A percentile compares a stretch with the other conserved stretches of the same genome.
These are phyloP conservation scores for Wickerhamomyces mucosus DNA, from an alignment of 805 yeast species.

Conservation along the genomic window DNA sequence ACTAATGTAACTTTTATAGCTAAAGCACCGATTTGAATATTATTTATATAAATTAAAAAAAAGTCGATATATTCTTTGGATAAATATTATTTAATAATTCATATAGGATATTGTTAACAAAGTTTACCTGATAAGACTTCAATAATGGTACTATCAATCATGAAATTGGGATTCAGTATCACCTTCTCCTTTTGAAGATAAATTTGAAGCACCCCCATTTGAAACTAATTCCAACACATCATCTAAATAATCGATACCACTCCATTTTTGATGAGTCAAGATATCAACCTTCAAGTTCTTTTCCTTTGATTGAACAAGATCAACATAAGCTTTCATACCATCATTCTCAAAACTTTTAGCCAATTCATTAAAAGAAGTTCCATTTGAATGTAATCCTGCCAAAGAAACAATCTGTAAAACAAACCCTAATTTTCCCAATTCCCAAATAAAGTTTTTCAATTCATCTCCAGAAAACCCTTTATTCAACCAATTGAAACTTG, in stretches of 20 bases:
- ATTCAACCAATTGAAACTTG: slow-evolving; percentile 51
- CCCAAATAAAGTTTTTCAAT: slow-evolving; percentile 40
- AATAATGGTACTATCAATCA: too few relatives aligned
- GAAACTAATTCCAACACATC: slow-evolving; percentile 10
- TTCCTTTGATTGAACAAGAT: slow-evolving; percentile 39
- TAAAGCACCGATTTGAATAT: too few relatives aligned
- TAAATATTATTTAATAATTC: too few relatives aligned
- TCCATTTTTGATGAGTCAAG: slow-evolving; percentile 53
- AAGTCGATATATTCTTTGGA: too few relatives aligned
- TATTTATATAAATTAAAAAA: too few relatives aligned
- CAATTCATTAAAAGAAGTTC: slow-evolving; percentile 40
- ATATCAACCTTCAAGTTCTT: slow-evolving; percentile 38
- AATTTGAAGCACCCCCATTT: slow-evolving; percentile 8
- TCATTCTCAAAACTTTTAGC: slow-evolving; percentile 37
- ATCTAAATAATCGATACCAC: slow-evolving; percentile 49
- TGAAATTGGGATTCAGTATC: not conserved
- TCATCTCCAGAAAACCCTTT: slow-evolving; percentile 43
- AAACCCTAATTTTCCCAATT: slow-evolving; percentile 46
- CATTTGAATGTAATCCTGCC: slow-evolving; percentile 50
- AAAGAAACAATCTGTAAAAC: slow-evolving; percentile 50
- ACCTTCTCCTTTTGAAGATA: slow-evolving; percentile 11
- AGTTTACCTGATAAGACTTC: too few relatives aligned
- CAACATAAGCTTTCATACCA: slow-evolving; percentile 55
- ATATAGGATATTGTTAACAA: too few relatives aligned
- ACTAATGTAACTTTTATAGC: too few relatives aligned